Evolutionary conservation across 2,329 filamentous ascomycete species (phyloP).

Genomic region (Aspergillus oerlinghausenensis): DNA sequence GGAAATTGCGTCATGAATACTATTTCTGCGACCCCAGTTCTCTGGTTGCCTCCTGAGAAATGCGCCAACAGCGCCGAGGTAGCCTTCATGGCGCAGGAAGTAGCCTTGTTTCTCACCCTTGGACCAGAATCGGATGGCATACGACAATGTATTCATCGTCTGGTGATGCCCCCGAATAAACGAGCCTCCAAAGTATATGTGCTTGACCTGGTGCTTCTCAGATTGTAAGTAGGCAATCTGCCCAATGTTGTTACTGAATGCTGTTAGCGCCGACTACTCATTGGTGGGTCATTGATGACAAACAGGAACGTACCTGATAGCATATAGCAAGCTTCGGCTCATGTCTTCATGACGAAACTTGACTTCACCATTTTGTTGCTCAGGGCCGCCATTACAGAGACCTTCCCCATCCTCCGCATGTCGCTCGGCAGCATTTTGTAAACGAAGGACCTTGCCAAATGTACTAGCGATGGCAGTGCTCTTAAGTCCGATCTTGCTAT

Average conservation of each 20-base stretch:
- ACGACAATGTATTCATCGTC: slow-evolving; percentile 95
- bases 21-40: slow-evolving; percentile 85
- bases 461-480: slow-evolving; percentile 92
- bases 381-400: slow-evolving; percentile 49
- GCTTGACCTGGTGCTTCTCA: slow-evolving; percentile 82
- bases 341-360: slow-evolving; percentile 79
- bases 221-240: slow-evolving; percentile 98
- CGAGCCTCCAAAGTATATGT: slow-evolving; percentile 96
- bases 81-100: slow-evolving; percentile 92
- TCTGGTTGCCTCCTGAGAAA: slow-evolving; percentile 86
- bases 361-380: slow-evolving; percentile 30
- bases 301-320: slow-evolving; percentile 56
- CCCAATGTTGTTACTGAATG: slow-evolving; percentile 82
- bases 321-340: slow-evolving; percentile 84
- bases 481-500: slow-evolving; percentile 93
- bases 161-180: slow-evolving; percentile 96
- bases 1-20: slow-evolving; percentile 54
- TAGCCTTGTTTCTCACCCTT: slow-evolving; percentile 92
- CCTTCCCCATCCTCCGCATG: slow-evolving; percentile 69
- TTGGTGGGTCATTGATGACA: neutral
- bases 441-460: slow-evolving; percentile 93
- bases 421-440: slow-evolving; percentile 78
- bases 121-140: slow-evolving; percentile 97
- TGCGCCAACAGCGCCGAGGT: slow-evolving; percentile 87
- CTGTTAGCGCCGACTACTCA: slow-evolving; percentile 19